Evolutionary conservation across 768 basidiomycete genomes (phyloP), one percentile per base, ranked within the genome.

Genomic region (Podaxis sp.): DNA sequence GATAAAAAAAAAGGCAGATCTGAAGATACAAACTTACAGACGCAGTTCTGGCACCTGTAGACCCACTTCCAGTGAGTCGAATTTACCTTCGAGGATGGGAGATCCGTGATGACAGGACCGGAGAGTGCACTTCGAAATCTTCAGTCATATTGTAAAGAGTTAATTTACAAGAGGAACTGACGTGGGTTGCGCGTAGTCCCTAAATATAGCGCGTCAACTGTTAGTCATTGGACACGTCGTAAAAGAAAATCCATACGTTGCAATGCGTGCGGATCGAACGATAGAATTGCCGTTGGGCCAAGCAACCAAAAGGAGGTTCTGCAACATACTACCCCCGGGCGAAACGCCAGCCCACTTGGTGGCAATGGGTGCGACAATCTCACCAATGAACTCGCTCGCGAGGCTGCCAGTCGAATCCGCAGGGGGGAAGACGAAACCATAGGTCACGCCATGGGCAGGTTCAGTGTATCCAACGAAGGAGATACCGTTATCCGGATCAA

Each of bases 51-150:
- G 79, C 87, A 88, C 17, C 85, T 78, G 74, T 81, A 88, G 3
- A 87, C 84, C 82, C 84, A 87, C 65, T 86, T 86, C 85, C 86
- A 87, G 65, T 86, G 83, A 1, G 86, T 87, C 0, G 84, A 70
- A 65, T 86, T 86, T 24, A 87, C 79, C 59, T 73, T 77, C 15
- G 81, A 79, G 7, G 77, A 76, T 8, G 44, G 19, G 9, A 86
- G 74, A 46, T 79, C 79, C 2, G 85, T 87, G 52, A 88, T 71
- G 15, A 77, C 74, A 0, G 86, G 85, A 2, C 84, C 85, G 13
- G 40, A 48, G 22, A 46, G 40, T 19, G 15, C 44, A 15, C 44
- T 46, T 40, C 13, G 33, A 15, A 12, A 5, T 17, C 28, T 38
- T 26, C 28, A 52, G 7, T 33, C 30, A 17, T 39, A 7, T 12